These are phyloP conservation scores for Chionographis japonica DNA, from an alignment of 106 monocot genomes.

Conservation along the genomic window DNA sequence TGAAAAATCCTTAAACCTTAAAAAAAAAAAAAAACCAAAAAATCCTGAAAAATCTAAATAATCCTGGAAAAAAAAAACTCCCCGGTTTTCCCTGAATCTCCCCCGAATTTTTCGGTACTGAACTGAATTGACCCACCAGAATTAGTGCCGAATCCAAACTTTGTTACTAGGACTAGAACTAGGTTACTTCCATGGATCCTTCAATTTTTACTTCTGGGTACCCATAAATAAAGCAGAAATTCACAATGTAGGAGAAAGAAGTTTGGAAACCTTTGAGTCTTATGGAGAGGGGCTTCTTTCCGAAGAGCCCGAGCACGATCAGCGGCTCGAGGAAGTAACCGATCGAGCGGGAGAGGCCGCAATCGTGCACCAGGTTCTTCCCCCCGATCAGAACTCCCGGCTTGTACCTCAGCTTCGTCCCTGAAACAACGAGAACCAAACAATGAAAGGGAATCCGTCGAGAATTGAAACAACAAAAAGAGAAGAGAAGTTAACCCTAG, in stretches of 20 bases:
- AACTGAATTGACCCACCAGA: too few species aligned
- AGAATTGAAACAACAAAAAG: too few species aligned
- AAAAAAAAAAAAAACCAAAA: too few species aligned
- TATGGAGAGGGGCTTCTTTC: conserved; percentile 75
- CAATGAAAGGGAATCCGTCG: neutral
- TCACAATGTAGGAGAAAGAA: conserved; percentile 9
- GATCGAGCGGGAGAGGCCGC: conserved; percentile 66
- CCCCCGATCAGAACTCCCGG: conserved; percentile 89
- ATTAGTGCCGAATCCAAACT: too few species aligned
- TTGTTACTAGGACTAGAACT: too few species aligned
- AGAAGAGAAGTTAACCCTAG: neutral
- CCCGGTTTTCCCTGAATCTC: too few species aligned
- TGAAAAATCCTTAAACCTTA: too few species aligned
- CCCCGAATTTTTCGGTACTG: too few species aligned
- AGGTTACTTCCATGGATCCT: too few species aligned
- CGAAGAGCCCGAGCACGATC: conserved; percentile 66
- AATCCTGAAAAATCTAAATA: too few species aligned
- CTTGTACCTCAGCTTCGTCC: conserved; percentile 83
- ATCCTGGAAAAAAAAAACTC: too few species aligned
- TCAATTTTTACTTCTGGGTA: too few species aligned
- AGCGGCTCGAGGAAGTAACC: conserved; percentile 90
- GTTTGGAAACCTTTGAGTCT: conserved; percentile 64
- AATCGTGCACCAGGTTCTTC: conserved; percentile 72
- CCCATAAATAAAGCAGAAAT: neutral
- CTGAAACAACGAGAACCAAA: conserved; percentile 21